Base-by-base conservation (phyloP, 192 early-diverging fungal species). In the Mortierella claussenii region DNA sequence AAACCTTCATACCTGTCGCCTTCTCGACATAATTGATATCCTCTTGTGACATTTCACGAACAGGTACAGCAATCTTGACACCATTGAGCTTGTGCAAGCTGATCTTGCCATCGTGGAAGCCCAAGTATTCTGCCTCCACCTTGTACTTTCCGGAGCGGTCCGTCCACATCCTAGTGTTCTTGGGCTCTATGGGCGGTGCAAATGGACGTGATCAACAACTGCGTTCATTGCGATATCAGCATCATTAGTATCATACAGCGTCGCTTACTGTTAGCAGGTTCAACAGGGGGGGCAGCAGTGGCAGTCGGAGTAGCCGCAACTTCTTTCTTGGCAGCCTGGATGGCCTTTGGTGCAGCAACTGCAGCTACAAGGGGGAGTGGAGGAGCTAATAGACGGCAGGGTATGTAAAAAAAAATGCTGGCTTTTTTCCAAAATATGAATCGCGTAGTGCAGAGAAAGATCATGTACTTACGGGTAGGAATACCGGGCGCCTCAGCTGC, bases 11-110 rank as follows among this genome's bases (percentile, higher is more conserved):
- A 62, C 87, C 63, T 36, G 69, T 82, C n/a, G 74, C 74, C 42
- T 81, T 60, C 46, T 89, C 86, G 50, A 89, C 81, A 68, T 64
- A 86, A 23, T 37, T 63, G 27, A 87, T 54, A 65, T 86, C 88
- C 33, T 85, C 85, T n/a, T 74, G 68, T 0, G 87, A 87, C 65
- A 99, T 90, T 66, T 97, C 97, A 7, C 93, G 90, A 32, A 97
- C 75, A 2, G 95, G 91, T 12, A 99, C 97, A 27, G 86, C 91
- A 73, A 99, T 98, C 47, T 89, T 96, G 53, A 96, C 95, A 60
- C 95, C 95, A 75, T 99, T 99, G 4, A 88, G 80, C 70, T 99
- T 99, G 80, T 97, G 96, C 48, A 99, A 76, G 23, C 97, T 92
- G 33, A 96, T 89, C 59, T 95, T 93, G 54, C 92, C 92, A n/a